Evolutionary conservation across 441 rosid species (phyloP).

Genomic region (Eutrema salsugineum): DNA sequence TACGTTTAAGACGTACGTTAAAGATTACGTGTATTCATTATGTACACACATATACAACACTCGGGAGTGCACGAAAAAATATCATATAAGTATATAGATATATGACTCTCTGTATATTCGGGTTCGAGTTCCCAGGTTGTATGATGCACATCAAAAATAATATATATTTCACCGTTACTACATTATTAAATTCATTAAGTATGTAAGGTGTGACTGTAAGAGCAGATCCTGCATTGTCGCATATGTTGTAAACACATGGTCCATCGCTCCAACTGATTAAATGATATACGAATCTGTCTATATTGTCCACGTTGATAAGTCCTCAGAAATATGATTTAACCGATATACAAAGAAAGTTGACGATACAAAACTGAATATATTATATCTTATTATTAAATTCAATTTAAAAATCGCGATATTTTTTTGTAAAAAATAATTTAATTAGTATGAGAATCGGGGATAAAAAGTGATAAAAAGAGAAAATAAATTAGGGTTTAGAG

Average conservation of each 20-base stretch:
- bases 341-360: not conserved
- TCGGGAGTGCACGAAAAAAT: too few species aligned
- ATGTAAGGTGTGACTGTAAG: constrained; percentile 8
- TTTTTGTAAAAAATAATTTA: not conserved
- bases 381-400: not conserved
- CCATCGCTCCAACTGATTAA: constrained; percentile 20
- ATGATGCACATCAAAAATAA: not conserved
- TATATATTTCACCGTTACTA: constrained; percentile 15
- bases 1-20: constrained; percentile 7
- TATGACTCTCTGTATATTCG: not conserved
- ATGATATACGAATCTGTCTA: constrained; percentile 10
- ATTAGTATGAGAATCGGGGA: not conserved
- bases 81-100: not conserved
- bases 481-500: constrained; percentile 20
- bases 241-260: constrained; percentile 32
- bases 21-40: constrained; percentile 14
- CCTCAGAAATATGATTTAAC: not conserved
- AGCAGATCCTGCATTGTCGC: constrained; percentile 36
- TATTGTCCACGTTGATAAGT: constrained; percentile 13
- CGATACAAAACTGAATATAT: not conserved
- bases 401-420: not conserved
- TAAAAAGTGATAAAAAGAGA: not conserved
- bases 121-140: constrained; percentile 27
- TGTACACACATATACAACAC: not conserved
- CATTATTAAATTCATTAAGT: not conserved